Base-by-base conservation (phyloP, 345 rosid species). In the Rhodamnia argentea region DNA sequence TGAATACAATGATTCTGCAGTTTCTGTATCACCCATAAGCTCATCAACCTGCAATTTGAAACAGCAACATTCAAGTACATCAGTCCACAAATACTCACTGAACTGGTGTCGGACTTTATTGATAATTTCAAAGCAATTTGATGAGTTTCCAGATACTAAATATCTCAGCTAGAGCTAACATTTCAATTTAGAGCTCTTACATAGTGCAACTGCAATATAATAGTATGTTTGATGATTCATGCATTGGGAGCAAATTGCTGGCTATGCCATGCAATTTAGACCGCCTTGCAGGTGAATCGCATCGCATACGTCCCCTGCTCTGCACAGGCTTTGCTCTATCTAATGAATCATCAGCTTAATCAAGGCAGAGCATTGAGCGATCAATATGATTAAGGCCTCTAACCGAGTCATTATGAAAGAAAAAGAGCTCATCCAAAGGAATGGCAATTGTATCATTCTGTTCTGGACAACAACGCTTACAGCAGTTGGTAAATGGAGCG, bases 21-120 rank as follows among this genome's bases (percentile, higher is more conserved):
- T 88, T 85, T 93, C 99, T 90, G 59, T 89, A 3, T 94, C 83
- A 64, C 96, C 96, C 94, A 96, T 94, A 76, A 94, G 90, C 84
- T 95, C 98, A 10, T 91, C 91, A 40, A 95, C 98, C 99, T 97
- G 92, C 87, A 42, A 70, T 70, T 70, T 70, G 20, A 83, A 40
- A 59, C 24, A 44, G 37, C 58, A 75, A 20, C 12, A 51, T 58
- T 29, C 26, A 27, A 53, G 84, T 27, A 83, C 84, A 5, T 84
- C 81, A 62, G 52, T 14, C 13, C 55, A 20, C 47, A 47, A 7
- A 32, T 57, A 50, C 62, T 16, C 22, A 9, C 53, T 27, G 44
- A 83, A 83, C 44, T 5, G n/a, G 84, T 11, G 52, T 52, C 29
- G 18, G 22, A 52, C 55, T 44, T 52, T 10, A 47, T 47, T 13